A percentile compares a stretch with the other conserved stretches of the same genome.
Conservation (phyloP, 495 filamentous ascomycete species). For the Monascus purpureus region DNA sequence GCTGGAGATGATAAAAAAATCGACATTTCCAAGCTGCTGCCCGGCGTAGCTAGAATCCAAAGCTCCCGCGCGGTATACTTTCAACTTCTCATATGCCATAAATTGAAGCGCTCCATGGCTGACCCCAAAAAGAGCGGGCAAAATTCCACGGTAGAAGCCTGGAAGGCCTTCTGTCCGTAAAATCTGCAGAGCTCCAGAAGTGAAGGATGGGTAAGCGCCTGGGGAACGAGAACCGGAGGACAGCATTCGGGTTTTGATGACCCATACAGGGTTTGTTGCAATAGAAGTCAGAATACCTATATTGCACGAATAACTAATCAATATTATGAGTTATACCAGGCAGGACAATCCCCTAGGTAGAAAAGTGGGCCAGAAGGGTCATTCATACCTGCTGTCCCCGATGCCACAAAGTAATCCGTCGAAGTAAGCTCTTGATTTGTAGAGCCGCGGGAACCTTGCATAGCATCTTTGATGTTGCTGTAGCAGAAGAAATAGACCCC, state of each 20-base stretch:
- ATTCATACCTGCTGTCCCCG: constrained; percentile 54
- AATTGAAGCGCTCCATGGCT: constrained; percentile 93
- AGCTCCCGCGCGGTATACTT: constrained; percentile 36
- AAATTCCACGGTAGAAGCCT: constrained; percentile 74
- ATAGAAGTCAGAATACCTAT: constrained; percentile 57
- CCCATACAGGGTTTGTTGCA: constrained; percentile 94
- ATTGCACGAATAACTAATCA: too few relatives aligned
- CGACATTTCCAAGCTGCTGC: constrained; percentile 49
- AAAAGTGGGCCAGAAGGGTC: background rate
- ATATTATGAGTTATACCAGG: too few relatives aligned
- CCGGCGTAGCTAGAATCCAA: background rate
- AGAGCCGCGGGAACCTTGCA: constrained; percentile 13
- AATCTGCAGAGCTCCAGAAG: constrained; percentile 50
- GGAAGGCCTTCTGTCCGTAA: constrained; percentile 51
- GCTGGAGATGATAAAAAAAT: constrained; percentile 63
- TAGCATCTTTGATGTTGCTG: constrained; percentile 37
- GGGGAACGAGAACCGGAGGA: constrained; percentile 56
- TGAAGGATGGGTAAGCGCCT: constrained; percentile 71
- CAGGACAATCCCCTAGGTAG: too few relatives aligned
- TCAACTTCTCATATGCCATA: constrained; percentile 83
- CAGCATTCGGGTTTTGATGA: constrained; percentile 96
- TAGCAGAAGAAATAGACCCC: constrained; percentile 79
- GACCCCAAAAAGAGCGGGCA: constrained; percentile 79
- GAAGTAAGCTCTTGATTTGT: constrained; percentile 35
- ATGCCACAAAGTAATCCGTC: constrained; percentile 71